Percentiles rank a stretch among this genome's conserved stretches.
These are phyloP conservation scores for Acacia concinna DNA, from an alignment of 331 rosid species.

Conservation along the genomic window DNA sequence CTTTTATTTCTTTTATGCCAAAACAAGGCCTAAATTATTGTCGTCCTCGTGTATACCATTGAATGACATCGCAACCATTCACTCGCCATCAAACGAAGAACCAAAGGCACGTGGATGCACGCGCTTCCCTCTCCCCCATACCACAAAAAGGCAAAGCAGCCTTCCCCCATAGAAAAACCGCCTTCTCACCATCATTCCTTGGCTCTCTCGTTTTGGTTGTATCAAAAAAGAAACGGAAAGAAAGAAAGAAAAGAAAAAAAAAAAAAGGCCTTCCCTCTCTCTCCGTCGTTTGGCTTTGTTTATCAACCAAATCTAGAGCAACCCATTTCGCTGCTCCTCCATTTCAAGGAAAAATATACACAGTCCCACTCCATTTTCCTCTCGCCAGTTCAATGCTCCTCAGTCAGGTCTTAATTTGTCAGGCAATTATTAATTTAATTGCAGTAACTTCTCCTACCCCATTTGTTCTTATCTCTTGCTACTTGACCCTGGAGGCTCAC, in stretches of 20 bases:
- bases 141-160: constrained; percentile 16
- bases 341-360: constrained; percentile 39
- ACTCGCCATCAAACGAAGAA: not conserved
- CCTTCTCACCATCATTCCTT: constrained; percentile 46
- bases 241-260: not conserved
- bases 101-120: constrained; percentile 34
- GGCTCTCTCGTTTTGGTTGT: constrained; percentile 54
- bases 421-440: constrained; percentile 25
- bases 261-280: not conserved
- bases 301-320: constrained; percentile 59
- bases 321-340: constrained; percentile 51
- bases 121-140: constrained; percentile 34
- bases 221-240: constrained; percentile 36
- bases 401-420: constrained; percentile 31
- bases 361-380: constrained; percentile 33
- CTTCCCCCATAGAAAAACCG: constrained; percentile 41
- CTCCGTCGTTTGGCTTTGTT: constrained; percentile 46
- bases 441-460: constrained; percentile 8
- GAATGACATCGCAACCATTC: constrained; percentile 25
- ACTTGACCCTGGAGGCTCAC: constrained; percentile 29
- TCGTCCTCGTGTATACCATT: not conserved
- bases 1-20: no score
- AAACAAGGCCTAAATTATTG: not conserved
- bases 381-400: constrained; percentile 35
- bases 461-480: constrained; percentile 10